Percentiles rank a stretch among this genome's conserved stretches.
phyloP scores from a whole-genome alignment of 352 stramenopile genomes.

The Poterioochromonas sp. region DNA sequence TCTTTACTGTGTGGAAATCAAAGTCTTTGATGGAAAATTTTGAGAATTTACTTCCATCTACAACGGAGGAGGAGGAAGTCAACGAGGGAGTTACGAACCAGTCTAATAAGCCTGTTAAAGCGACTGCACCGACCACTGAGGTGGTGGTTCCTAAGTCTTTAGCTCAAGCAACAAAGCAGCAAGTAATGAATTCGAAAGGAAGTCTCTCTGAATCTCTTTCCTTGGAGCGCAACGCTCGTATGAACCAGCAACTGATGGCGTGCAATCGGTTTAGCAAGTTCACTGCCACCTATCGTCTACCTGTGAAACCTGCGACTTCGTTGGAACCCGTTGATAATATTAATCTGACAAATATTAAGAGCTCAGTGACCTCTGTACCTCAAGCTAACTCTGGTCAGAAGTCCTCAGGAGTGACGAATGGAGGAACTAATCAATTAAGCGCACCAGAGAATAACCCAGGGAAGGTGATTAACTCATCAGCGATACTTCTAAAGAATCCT shows the following conservation, averaged over 20 bases:
- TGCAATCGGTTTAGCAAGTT: not conserved
- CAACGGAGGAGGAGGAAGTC: not conserved
- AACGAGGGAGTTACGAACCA: not conserved
- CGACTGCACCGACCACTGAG: not conserved
- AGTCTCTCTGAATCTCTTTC: not conserved
- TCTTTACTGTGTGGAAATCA: slow-evolving; percentile 23
- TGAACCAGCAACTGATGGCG: not conserved
- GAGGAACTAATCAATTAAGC: not conserved
- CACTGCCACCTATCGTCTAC: not conserved
- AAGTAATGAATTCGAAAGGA: not conserved
- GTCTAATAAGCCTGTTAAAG: not conserved
- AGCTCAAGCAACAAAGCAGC: not conserved
- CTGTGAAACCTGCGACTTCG: too few species aligned
- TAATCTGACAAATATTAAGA: not conserved
- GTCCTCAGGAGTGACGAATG: not conserved
- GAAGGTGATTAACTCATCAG: not conserved
- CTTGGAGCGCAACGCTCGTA: not conserved
- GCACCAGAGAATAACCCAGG: not conserved
- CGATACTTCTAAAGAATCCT: not conserved
- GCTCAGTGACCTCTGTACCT: not conserved
- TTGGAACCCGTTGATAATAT: too few species aligned
- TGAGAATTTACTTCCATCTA: not conserved
- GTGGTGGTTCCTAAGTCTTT: slow-evolving; percentile 1
- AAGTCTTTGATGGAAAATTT: slow-evolving; percentile 10
- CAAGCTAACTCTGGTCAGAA: not conserved